Evolutionary conservation across 1,284 basidiomycete genomes (phyloP), one percentile per base, ranked within the genome.

Genomic region (Sanghuangporus sanghuang): DNA sequence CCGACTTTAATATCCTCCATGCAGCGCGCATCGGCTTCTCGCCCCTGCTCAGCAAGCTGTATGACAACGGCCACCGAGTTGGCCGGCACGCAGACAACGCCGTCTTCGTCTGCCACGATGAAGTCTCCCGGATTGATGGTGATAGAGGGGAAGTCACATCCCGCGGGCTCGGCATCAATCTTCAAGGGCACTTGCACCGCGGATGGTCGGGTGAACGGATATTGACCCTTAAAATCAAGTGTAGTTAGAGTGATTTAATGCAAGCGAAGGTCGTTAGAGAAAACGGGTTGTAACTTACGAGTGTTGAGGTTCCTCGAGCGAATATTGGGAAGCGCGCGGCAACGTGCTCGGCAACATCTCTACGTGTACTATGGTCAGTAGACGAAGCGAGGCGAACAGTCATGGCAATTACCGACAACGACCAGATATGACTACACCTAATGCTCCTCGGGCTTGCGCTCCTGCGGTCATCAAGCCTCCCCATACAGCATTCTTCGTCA

Each of bases 391-490:
- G 7, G 21, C 21, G 21, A 27, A 3, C 18, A 16, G 50, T 9
- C 7, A 27, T 27, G 8, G n/a, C 32, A 52, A 27, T 52, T 52
- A 52, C 50, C 50, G 50, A 75, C 91, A 93, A 11, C 92, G 83
- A 1, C 94, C 94, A 56, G 87, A 89, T 61, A 96, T 87, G 56
- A 96, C 79, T 40, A 92, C 91, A 6, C 92, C 94, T 16, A 80
- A 76, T 4, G 86, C 86, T 23, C 82, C 82, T 49, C 87, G 83
- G 12, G 83, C 78, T 70, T 86, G 83, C 0, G 94, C 93, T 16
- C 93, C 89, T 0, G 91, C 89, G 1, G 92, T 89, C 92, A 96
- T 94, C 39, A 96, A 81, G 2, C 94, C 95, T 7, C 95, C 95
- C 91, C 95, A 95, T 0, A 93, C 89, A 0, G 93, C 93, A 67